Percentiles rank a stretch among this genome's conserved stretches.
Conservation (phyloP, 148 eudicot genomes). For the Nepenthes gracilis region DNA sequence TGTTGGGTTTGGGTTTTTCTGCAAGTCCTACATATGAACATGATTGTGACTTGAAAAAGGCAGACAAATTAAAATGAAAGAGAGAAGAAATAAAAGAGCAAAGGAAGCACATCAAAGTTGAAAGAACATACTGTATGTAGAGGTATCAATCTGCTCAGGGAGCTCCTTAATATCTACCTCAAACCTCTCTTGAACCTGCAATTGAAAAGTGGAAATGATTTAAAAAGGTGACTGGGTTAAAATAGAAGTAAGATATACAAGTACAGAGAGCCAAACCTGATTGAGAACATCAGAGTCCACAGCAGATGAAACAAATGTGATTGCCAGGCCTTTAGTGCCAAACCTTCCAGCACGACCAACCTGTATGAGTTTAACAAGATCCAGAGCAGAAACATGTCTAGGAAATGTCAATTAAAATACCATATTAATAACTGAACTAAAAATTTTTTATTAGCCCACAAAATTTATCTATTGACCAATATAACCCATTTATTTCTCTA, state of each 20-base stretch:
- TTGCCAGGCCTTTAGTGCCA: constrained; percentile 71
- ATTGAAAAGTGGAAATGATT: neutral
- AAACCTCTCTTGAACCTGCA: constrained; percentile 65
- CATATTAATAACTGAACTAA: neutral
- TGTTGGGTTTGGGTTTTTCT: too few species aligned
- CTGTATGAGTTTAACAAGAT: constrained; percentile 6
- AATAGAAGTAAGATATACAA: neutral
- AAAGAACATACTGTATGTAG: constrained; percentile 70
- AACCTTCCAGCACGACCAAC: constrained; percentile 74
- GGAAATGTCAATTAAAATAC: neutral
- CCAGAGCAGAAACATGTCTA: neutral
- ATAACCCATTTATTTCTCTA: too few species aligned
- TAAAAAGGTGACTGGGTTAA: neutral
- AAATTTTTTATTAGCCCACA: too few species aligned
- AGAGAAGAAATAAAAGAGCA: too few species aligned
- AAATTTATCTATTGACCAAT: too few species aligned
- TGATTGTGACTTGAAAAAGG: too few species aligned
- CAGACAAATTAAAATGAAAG: too few species aligned
- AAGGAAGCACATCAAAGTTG: too few species aligned
- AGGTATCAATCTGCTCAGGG: constrained; percentile 95
- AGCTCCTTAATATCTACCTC: constrained; percentile 92
- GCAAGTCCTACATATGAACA: too few species aligned
- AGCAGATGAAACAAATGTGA: constrained; percentile 62
- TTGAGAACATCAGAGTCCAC: constrained; percentile 62
- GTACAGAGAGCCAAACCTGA: constrained; percentile 24